These are phyloP conservation scores for Cryphonectria radicalis DNA, from an alignment of 2,329 filamentous ascomycete genomes.

Conservation along the genomic window DNA sequence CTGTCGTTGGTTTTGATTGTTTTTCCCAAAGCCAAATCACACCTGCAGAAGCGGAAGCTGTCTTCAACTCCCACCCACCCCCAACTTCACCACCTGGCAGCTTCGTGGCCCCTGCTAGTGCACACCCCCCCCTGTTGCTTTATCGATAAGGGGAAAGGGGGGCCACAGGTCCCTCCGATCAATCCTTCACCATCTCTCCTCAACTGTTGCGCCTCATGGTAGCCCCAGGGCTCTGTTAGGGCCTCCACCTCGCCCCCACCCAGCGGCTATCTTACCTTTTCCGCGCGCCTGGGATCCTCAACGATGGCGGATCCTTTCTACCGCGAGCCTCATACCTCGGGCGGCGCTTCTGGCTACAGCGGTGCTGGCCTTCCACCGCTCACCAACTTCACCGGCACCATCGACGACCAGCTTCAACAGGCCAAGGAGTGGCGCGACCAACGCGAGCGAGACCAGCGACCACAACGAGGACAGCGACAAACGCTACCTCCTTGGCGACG, in stretches of 20 bases:
- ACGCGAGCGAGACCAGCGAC: not conserved
- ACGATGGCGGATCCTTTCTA: constrained; percentile 8
- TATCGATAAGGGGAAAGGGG: not conserved
- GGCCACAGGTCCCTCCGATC: not conserved
- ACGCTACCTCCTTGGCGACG: not conserved
- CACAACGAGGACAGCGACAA: not conserved
- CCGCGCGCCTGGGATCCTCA: not conserved
- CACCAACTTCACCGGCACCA: constrained; percentile 12
- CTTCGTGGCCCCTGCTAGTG: constrained; percentile 4
- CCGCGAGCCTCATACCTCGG: not conserved
- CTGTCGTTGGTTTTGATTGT: not conserved
- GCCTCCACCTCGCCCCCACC: not conserved
- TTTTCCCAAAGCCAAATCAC: not conserved
- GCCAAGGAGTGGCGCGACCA: constrained; percentile 17
- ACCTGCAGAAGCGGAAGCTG: constrained; percentile 1
- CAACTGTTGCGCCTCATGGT: not conserved
- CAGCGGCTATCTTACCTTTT: not conserved
- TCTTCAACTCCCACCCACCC: not conserved
- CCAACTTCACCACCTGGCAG: constrained; percentile 11
- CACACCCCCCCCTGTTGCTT: not conserved
- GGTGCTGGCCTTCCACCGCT: constrained; percentile 18
- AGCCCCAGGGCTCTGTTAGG: not conserved
- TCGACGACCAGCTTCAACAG: constrained; percentile 17
- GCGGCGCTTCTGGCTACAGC: constrained; percentile 7
- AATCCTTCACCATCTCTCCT: not conserved